A percentile compares a stretch with the other conserved stretches of the same genome.
Evolutionary conservation across 2,329 filamentous ascomycete genomes (phyloP).

Genomic region (Cadophora luteo-olivacea): DNA sequence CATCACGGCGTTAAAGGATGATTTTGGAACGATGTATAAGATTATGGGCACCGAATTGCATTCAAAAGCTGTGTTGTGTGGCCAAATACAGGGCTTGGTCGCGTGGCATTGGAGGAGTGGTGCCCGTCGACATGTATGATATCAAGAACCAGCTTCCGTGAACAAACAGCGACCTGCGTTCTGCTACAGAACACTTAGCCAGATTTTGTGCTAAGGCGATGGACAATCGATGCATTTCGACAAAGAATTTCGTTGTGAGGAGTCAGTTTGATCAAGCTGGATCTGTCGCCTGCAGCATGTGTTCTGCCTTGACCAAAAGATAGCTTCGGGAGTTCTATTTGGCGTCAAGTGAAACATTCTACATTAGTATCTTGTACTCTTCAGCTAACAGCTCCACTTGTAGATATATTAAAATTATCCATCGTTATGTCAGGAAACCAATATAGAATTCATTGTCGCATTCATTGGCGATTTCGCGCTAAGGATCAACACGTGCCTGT

Average conservation of each 20-base stretch:
- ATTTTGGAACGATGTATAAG: background rate
- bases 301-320: background rate
- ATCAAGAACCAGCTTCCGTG: slow-evolving; percentile 4
- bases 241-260: too few relatives aligned
- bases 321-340: background rate
- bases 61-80: background rate
- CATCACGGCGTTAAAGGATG: slow-evolving; percentile 11
- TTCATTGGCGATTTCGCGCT: background rate
- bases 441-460: background rate
- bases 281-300: background rate
- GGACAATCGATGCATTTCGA: too few relatives aligned
- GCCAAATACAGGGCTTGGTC: background rate
- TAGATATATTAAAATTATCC: background rate
- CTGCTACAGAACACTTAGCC: too few relatives aligned
- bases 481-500: background rate
- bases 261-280: too few relatives aligned
- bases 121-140: slow-evolving; percentile 6
- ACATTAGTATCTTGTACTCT: background rate
- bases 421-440: background rate
- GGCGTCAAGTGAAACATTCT: too few relatives aligned
- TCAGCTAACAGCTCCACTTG: background rate
- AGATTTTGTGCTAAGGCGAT: background rate
- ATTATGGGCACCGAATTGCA: background rate
- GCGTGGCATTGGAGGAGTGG: background rate
- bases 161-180: background rate